Conservation (phyloP, 2,329 filamentous ascomycete species). For the Trichoderma polysporum region DNA sequence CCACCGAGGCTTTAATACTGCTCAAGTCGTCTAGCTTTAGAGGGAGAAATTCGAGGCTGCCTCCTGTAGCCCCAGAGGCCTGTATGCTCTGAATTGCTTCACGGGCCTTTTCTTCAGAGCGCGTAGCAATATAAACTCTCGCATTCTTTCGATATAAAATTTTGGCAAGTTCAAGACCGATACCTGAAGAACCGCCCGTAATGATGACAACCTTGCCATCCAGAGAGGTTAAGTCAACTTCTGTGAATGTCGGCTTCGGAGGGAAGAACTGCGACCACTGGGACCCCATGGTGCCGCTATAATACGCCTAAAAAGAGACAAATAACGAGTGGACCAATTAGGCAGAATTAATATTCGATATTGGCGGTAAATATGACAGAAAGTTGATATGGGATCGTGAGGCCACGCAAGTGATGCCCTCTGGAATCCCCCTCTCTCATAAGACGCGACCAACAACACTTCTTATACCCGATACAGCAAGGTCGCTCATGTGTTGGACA, state of each 20-base stretch:
- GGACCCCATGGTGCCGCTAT: slow-evolving; percentile 8
- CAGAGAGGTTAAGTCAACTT: background rate
- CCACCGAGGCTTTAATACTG: slow-evolving; percentile 31
- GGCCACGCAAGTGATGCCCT: background rate
- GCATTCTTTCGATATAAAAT: slow-evolving; percentile 52
- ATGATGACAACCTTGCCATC: slow-evolving; percentile 36
- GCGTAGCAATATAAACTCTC: slow-evolving; percentile 52
- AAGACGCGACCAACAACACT: background rate
- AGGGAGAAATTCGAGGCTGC: slow-evolving; percentile 39
- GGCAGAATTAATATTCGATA: too few species aligned
- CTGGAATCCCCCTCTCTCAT: background rate
- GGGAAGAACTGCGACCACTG: slow-evolving; percentile 22
- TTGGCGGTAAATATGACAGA: background rate
- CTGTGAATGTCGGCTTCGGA: slow-evolving; percentile 18
- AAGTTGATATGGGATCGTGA: background rate
- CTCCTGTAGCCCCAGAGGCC: slow-evolving; percentile 36
- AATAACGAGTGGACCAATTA: background rate
- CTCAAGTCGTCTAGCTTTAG: slow-evolving; percentile 40
- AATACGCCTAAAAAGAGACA: background rate
- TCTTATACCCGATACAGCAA: background rate
- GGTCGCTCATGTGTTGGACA: background rate
- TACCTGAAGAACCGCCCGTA: slow-evolving; percentile 38
- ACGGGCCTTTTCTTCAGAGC: slow-evolving; percentile 41
- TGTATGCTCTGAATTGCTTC: slow-evolving; percentile 44
- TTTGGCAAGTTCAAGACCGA: slow-evolving; percentile 50